These are phyloP conservation scores for Hippophae gyantsensis DNA, from an alignment of 306 rosid genomes.

Conservation along the genomic window DNA sequence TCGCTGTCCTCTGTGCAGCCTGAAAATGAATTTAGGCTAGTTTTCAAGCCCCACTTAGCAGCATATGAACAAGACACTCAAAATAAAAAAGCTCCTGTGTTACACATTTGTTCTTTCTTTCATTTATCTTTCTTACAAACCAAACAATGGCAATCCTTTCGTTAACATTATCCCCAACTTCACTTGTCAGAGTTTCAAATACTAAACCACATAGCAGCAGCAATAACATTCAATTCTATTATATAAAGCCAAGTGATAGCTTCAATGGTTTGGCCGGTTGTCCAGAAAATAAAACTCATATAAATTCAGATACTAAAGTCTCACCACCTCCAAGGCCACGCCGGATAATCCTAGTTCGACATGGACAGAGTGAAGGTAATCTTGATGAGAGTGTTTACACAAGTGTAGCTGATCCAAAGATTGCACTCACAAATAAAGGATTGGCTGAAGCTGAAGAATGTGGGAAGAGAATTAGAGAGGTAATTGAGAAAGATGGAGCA, in stretches of 20 bases:
- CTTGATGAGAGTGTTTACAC: constrained; percentile 63
- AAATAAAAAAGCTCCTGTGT: too few species aligned
- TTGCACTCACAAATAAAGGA: constrained; percentile 50
- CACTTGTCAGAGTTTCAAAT: too few species aligned
- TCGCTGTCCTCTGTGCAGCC: too few species aligned
- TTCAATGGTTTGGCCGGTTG: constrained; percentile 19
- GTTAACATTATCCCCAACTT: too few species aligned
- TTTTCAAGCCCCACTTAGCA: too few species aligned
- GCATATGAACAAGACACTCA: too few species aligned
- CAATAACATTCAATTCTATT: too few species aligned
- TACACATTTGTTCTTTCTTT: too few species aligned
- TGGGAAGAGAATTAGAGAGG: constrained; percentile 35
- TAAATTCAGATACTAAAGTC: neutral
- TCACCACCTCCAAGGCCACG: constrained; percentile 59
- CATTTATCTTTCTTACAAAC: too few species aligned
- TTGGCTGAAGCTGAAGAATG: constrained; percentile 48
- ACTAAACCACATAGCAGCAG: too few species aligned
- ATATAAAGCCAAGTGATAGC: constrained; percentile 8
- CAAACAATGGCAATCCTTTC: too few species aligned
- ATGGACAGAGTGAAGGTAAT: constrained; percentile 81
- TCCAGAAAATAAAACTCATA: constrained; percentile 30
- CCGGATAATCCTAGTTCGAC: constrained; percentile 77
- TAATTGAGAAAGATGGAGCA: constrained; percentile 39
- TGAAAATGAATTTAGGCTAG: too few species aligned
- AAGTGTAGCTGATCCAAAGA: constrained; percentile 62